Percentiles rank a stretch among this genome's conserved stretches.
phyloP scores from a whole-genome alignment of 768 basidiomycete species.

The Aureoboletus auriporus region DNA sequence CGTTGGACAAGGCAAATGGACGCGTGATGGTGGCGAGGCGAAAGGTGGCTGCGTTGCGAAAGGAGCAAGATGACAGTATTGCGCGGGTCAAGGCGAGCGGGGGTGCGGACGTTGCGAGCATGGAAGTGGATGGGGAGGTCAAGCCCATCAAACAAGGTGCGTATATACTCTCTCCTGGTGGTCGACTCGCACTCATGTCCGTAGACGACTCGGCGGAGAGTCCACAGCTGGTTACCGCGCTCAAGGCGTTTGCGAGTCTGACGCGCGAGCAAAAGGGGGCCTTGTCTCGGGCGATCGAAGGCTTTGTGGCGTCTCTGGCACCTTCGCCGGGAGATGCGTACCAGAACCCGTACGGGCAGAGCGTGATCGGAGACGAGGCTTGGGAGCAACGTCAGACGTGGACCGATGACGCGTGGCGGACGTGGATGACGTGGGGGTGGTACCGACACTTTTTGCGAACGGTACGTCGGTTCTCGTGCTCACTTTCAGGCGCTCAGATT shows the following conservation, averaged over 20 bases:
- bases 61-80: constrained; percentile 84
- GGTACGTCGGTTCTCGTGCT: constrained; percentile 41
- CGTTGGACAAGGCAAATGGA: constrained; percentile 88
- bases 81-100: constrained; percentile 69
- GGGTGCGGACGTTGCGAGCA: constrained; percentile 44
- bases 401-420: constrained; percentile 73
- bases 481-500: background rate
- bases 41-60: constrained; percentile 69
- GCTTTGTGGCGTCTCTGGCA: constrained; percentile 66
- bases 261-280: constrained; percentile 74
- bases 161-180: background rate
- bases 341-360: constrained; percentile 49
- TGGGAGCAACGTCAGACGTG: constrained; percentile 72
- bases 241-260: constrained; percentile 72
- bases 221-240: constrained; percentile 62
- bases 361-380: constrained; percentile 58
- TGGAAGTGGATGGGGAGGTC: constrained; percentile 73
- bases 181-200: background rate
- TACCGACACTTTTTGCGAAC: constrained; percentile 82
- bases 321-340: constrained; percentile 37
- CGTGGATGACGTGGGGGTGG: constrained; percentile 91
- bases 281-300: constrained; percentile 66
- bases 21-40: constrained; percentile 74
- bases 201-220: constrained; percentile 55
- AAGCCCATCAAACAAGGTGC: constrained; percentile 47